Evolutionary conservation across 148 eudicot genomes (phyloP), one percentile per base, ranked within the genome.

Genomic region (Rhododendron griersonianum): DNA sequence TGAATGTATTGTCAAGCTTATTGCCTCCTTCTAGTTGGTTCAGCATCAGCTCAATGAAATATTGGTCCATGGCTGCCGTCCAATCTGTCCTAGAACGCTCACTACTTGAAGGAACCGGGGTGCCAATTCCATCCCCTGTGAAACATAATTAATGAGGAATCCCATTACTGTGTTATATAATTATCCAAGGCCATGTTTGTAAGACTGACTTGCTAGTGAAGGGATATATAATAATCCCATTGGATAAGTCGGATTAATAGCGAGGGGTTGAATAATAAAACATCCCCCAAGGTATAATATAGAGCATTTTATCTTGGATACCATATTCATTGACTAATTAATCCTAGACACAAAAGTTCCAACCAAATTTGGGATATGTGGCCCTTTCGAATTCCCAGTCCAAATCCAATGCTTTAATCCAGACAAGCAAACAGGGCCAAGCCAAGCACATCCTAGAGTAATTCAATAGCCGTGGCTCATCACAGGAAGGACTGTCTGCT

Each of bases 31-130:
- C 86, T 87, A 65, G 84, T n/a, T 87, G 89, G 61, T 57, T 80
- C 81, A 89, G 81, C 87, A 89, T 69, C 77, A 89, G 67, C 55
- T 87, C 87, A 11, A 85, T 79, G 63, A 89, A 87, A 80, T 87
- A 89, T 57, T 83, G 81, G 80, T 89, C 91, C 91, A 89, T 89
- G 76, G 53, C 73, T 35, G 69, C 35, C 5, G 84, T 89, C 91
- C 91, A 89, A 13, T 87, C 89, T 71, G 91, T 89, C 82, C 78
- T 82, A 47, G 76, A 83, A 57, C 73, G 89, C 80, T 88, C 89
- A 82, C 81, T 79, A 83, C 67, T 82, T 81, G 87, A 82, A 82
- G 87, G 45, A 23, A 74, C 84, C 78, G 65, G 55, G 33, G 57
- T 73, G 77, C 87, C 83, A 41, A 28, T 39, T 65, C 78, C 84